phyloP scores from a whole-genome alignment of 257 asterid species.

The Scutellaria galericulata region DNA sequence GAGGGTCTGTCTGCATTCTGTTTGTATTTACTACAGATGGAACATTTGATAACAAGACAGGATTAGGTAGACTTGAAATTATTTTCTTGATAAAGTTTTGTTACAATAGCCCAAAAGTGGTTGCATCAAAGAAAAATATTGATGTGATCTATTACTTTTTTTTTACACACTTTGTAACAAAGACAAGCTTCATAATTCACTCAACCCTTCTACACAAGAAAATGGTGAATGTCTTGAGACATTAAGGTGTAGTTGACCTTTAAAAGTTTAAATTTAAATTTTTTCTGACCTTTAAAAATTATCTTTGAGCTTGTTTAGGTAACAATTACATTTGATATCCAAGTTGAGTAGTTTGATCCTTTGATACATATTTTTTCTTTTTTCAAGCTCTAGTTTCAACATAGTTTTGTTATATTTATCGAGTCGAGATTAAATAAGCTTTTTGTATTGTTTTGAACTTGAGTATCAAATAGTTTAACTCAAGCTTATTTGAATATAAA shows the following conservation, averaged over 20 bases:
- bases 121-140: conserved; percentile 16
- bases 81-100: conserved; percentile 24
- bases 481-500: too few relatives aligned
- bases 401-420: too few relatives aligned
- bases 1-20: conserved; percentile 50
- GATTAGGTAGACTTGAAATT: conserved; percentile 48
- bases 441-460: too few relatives aligned
- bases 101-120: conserved; percentile 19
- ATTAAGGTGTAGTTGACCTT: neutral
- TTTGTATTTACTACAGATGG: conserved; percentile 49
- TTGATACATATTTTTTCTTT: too few relatives aligned
- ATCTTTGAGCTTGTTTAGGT: too few relatives aligned
- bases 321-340: too few relatives aligned
- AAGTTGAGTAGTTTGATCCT: too few relatives aligned
- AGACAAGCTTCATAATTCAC: neutral
- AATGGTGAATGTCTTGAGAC: neutral
- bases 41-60: conserved; percentile 43
- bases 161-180: conserved; percentile 18
- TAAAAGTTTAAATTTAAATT: too few relatives aligned
- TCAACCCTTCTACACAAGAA: neutral
- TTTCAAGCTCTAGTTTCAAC: neutral
- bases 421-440: too few relatives aligned
- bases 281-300: too few relatives aligned
- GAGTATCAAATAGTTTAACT: too few relatives aligned
- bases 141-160: conserved; percentile 19